phyloP scores from a whole-genome alignment of 129 eudicot species.

The Calendula officinalis region DNA sequence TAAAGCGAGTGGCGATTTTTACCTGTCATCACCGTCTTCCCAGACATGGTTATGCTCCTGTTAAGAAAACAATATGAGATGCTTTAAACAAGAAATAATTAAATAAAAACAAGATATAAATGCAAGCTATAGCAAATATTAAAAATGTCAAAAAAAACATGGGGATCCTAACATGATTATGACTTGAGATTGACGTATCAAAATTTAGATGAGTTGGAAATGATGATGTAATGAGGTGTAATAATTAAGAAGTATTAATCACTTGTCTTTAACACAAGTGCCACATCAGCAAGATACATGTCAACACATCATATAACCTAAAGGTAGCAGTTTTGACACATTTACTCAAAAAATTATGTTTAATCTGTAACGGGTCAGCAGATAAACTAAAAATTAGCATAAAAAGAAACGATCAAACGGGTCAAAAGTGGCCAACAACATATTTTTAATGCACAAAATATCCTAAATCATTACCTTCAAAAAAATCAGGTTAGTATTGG shows the following conservation, averaged over 20 bases:
- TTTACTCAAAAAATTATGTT: not conserved
- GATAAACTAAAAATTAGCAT: not conserved
- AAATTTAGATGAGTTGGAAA: not conserved
- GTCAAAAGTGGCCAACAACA: not conserved
- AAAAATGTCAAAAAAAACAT: not conserved
- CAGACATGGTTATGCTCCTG: slow-evolving; percentile 86
- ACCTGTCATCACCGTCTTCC: slow-evolving; percentile 99
- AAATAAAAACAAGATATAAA: not conserved
- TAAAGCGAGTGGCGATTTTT: not conserved
- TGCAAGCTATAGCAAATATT: not conserved
- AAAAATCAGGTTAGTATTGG: not conserved
- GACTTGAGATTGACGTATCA: not conserved
- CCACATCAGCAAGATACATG: not conserved
- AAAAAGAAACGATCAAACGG: not conserved
- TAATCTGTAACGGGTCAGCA: not conserved
- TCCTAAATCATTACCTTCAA: not conserved
- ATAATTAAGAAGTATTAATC: not conserved
- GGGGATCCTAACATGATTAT: not conserved
- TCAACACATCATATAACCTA: not conserved
- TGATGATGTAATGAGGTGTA: not conserved
- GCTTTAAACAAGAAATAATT: slow-evolving; percentile 1
- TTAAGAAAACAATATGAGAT: slow-evolving; percentile 10
- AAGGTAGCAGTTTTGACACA: not conserved
- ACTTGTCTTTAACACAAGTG: not conserved
- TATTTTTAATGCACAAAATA: not conserved